Evolutionary conservation across 495 filamentous ascomycete genomes (phyloP).

Genomic region (Friedmanniomyces simplex): DNA sequence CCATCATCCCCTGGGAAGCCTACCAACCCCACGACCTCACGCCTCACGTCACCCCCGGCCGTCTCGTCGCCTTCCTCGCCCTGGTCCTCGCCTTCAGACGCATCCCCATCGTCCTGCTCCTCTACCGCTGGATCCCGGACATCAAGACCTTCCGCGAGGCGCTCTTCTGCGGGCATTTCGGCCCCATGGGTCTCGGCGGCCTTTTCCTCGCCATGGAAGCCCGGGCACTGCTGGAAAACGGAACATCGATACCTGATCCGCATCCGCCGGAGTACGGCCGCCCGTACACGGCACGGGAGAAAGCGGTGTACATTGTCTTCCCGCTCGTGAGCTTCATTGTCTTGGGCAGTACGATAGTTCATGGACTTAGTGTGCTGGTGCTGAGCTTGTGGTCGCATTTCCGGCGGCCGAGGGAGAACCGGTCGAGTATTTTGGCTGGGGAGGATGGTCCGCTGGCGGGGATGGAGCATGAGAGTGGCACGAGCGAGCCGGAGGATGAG

Average conservation of each 20-base stretch:
- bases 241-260: constrained; percentile 26
- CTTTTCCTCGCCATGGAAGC: constrained; percentile 45
- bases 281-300: constrained; percentile 19
- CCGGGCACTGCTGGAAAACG: constrained; percentile 37
- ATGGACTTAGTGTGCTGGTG: constrained; percentile 36
- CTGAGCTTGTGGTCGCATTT: constrained; percentile 37
- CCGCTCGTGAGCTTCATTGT: constrained; percentile 41
- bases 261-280: constrained; percentile 28
- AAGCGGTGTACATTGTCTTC: constrained; percentile 37
- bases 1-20: constrained; percentile 38
- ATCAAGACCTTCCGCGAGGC: constrained; percentile 39
- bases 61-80: constrained; percentile 33
- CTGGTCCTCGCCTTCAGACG: constrained; percentile 39
- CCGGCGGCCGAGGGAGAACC: constrained; percentile 29
- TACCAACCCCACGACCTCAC: constrained; percentile 31
- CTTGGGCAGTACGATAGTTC: constrained; percentile 38
- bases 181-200: constrained; percentile 43
- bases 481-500: constrained; percentile 6
- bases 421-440: constrained; percentile 28
- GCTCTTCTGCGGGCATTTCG: constrained; percentile 43
- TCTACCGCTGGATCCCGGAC: constrained; percentile 36
- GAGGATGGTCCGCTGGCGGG: constrained; percentile 33
- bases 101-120: constrained; percentile 36
- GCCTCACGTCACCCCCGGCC: constrained; percentile 29
- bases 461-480: constrained; percentile 37